These are phyloP conservation scores for Epichloe gansuensis DNA, from an alignment of 2,329 filamentous ascomycete genomes.

Conservation along the genomic window DNA sequence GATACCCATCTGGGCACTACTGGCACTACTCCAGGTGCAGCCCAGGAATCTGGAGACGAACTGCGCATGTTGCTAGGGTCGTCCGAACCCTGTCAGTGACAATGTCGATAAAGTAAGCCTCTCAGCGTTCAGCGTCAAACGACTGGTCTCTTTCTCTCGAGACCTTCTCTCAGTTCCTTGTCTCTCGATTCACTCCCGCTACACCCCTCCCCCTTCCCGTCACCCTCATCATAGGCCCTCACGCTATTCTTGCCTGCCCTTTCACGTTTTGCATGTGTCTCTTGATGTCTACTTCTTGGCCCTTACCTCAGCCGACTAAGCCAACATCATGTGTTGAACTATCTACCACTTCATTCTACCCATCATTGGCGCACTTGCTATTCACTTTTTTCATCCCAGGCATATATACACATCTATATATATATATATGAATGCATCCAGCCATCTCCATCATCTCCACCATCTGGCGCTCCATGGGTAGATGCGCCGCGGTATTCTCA, in stretches of 20 bases:
- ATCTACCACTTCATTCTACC: background rate
- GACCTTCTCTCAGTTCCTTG: slow-evolving; percentile 5
- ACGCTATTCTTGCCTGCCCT: too few relatives aligned
- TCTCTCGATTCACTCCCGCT: slow-evolving; percentile 2
- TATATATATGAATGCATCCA: background rate
- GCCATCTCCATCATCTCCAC: background rate
- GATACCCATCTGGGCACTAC: background rate
- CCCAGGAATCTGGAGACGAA: slow-evolving; percentile 3
- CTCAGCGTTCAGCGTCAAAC: slow-evolving; percentile 5
- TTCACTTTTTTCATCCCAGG: background rate
- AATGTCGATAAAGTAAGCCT: slow-evolving; percentile 45
- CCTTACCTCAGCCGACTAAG: background rate
- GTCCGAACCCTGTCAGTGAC: slow-evolving; percentile 23
- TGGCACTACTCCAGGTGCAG: slow-evolving; percentile 3
- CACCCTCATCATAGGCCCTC: background rate
- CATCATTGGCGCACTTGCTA: background rate
- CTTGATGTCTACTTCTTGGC: background rate
- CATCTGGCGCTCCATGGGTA: background rate
- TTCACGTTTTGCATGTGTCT: background rate
- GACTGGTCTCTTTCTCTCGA: slow-evolving; percentile 3
- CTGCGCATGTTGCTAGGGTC: slow-evolving; percentile 15
- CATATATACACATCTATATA: background rate
- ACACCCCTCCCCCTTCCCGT: background rate
- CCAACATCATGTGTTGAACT: background rate
- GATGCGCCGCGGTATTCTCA: slow-evolving; percentile 6